Percentiles rank a stretch among this genome's conserved stretches.
Conservation (phyloP, 164 flowering plant genomes). For the Litsea cubeba region DNA sequence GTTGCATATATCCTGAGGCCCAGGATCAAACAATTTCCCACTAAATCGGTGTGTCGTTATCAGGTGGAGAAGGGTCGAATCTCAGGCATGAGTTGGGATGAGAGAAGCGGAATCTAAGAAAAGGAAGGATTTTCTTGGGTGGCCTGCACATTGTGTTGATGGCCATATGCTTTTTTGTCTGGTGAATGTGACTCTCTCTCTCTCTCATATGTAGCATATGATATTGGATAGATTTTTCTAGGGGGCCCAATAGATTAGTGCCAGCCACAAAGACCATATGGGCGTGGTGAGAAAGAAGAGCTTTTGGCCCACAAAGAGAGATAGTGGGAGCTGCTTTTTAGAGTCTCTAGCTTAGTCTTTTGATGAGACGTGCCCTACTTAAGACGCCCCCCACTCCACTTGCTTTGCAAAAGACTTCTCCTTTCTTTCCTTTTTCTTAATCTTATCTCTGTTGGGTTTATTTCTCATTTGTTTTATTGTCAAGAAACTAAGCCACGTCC, state of each 20-base stretch:
- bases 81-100: slow-evolving; percentile 34
- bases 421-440: not conserved
- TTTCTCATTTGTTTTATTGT: not conserved
- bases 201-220: not conserved
- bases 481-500: slow-evolving; percentile 1
- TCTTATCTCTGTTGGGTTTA: not conserved
- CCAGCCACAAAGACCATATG: not conserved
- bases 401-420: not conserved
- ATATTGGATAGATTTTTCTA: too few relatives aligned
- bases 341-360: slow-evolving; percentile 27
- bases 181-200: slow-evolving; percentile 1
- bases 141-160: not conserved
- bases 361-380: slow-evolving; percentile 33
- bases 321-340: slow-evolving; percentile 28
- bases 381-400: slow-evolving; percentile 11
- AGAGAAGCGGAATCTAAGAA: slow-evolving; percentile 28
- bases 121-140: not conserved
- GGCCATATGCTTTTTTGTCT: slow-evolving; percentile 3
- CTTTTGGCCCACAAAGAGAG: slow-evolving; percentile 29
- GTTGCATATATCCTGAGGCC: not conserved
- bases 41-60: slow-evolving; percentile 23
- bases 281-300: not conserved
- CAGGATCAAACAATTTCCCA: not conserved
- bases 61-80: slow-evolving; percentile 35
- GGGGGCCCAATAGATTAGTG: not conserved